Base-by-base conservation (phyloP, 192 early-diverging fungal species). In the Coemansia sp. region DNA sequence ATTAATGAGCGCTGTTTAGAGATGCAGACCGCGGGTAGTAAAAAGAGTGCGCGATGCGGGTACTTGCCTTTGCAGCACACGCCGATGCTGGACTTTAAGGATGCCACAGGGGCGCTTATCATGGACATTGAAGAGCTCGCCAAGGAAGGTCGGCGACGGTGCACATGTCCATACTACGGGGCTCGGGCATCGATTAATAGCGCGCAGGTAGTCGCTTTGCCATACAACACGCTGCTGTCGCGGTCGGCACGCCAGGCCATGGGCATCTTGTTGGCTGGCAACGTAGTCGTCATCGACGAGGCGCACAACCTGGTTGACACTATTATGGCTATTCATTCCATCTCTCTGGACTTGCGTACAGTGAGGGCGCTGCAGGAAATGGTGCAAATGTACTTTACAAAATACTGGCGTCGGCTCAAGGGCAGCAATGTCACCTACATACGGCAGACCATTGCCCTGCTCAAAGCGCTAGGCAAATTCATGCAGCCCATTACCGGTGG, bases 111-210 rank as follows among this genome's bases (percentile, higher is more conserved):
- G 37, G 67, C 81, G 0, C 39, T 62, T 2, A 69, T 88, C 0
- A 79, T 81, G 55, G 96, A 96, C 68, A 98, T 98, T 51, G 96
- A 95, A 61, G 94, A 96, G 20, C 67, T 96, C 24, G 88, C 86
- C 2, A 72, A 63, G 23, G 65, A 92, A 0, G 94, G 93, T 0
- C 71, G 81, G 21, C 59, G 77, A 21, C 63, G 85, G 2, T 46
- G 73, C 6, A 84, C 84, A 0, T 96, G 94, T 66, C 87, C 95
- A 0, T 96, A 98, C 66, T 96, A 96, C 66, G 95, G 92, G 14
- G 73, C 89, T 5, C 75, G 94, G 9, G 71, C 84, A 9, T 79
- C 87, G 0, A 82, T 78, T 10, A 48, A 55, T 6, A 28, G 46
- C 3, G 62, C 76, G 20, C 76, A 94, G 77, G 76, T 96, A 9